phyloP scores from a whole-genome alignment of 148 eudicot species.

The Nyssa sinensis region DNA sequence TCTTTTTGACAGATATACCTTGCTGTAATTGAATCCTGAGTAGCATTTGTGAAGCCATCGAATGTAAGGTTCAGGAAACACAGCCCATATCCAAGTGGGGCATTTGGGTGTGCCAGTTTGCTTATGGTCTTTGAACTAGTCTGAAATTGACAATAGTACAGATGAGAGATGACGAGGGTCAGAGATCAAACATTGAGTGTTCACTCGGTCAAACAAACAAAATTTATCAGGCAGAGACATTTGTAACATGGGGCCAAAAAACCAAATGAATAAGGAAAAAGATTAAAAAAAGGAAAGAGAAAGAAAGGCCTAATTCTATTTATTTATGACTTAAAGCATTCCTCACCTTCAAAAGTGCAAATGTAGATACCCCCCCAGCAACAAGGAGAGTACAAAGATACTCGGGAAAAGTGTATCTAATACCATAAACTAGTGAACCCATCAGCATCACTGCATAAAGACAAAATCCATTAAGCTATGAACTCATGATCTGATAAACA shows the following conservation, averaged over 20 bases:
- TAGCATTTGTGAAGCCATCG: slow-evolving; percentile 98
- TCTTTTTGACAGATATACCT: slow-evolving; percentile 39
- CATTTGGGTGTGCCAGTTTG: slow-evolving; percentile 91
- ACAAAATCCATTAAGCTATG: not conserved
- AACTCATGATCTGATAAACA: too few species aligned
- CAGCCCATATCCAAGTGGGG: slow-evolving; percentile 92
- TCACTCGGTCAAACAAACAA: not conserved
- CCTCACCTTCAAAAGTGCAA: slow-evolving; percentile 85
- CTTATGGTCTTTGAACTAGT: slow-evolving; percentile 93
- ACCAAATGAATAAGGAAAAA: too few species aligned
- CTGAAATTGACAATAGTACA: slow-evolving; percentile 29
- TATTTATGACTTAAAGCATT: not conserved
- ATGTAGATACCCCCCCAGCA: slow-evolving; percentile 88
- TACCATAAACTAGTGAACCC: slow-evolving; percentile 78
- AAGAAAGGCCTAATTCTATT: not conserved
- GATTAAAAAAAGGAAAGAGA: too few species aligned
- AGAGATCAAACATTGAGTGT: not conserved
- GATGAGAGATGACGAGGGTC: not conserved
- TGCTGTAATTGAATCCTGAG: slow-evolving; percentile 87
- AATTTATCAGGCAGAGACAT: not conserved
- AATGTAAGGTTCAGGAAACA: slow-evolving; percentile 94
- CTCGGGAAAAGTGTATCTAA: slow-evolving; percentile 74
- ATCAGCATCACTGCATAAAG: slow-evolving; percentile 77
- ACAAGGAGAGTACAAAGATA: slow-evolving; percentile 79
- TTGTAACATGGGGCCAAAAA: too few species aligned